Percentiles rank a stretch among this genome's conserved stretches.
Evolutionary conservation across 495 filamentous ascomycete species (phyloP).

Genomic region (Neurospora sp.): DNA sequence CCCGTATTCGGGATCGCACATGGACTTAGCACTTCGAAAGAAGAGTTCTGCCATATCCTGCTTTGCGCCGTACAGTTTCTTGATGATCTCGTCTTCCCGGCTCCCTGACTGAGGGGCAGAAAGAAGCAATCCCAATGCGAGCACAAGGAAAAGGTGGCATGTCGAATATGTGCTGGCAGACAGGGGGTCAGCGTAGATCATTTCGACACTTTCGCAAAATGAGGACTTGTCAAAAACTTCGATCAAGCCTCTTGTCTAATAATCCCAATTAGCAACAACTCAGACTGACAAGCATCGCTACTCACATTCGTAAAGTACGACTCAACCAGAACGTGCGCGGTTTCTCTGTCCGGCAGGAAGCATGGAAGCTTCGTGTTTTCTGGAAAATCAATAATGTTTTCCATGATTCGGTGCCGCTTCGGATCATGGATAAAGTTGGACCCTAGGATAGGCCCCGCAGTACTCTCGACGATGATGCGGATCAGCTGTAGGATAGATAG

Average conservation of each 20-base stretch:
- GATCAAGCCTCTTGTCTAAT: conserved; percentile 46
- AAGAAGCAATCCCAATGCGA: conserved; percentile 49
- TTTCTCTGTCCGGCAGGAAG: conserved; percentile 45
- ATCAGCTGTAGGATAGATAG: conserved; percentile 63
- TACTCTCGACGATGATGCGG: conserved; percentile 60
- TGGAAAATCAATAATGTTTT: conserved; percentile 45
- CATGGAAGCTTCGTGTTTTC: conserved; percentile 32
- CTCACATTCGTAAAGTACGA: conserved; percentile 53
- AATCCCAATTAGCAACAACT: conserved; percentile 5
- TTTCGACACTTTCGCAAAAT: conserved; percentile 40
- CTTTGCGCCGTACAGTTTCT: conserved; percentile 34
- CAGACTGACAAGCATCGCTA: neutral
- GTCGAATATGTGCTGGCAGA: conserved; percentile 37
- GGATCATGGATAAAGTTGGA: conserved; percentile 63
- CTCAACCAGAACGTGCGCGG: conserved; percentile 43
- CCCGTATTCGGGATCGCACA: conserved; percentile 43
- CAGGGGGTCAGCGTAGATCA: conserved; percentile 44
- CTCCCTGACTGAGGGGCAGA: conserved; percentile 42
- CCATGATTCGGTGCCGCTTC: conserved; percentile 57
- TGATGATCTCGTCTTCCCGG: conserved; percentile 38
- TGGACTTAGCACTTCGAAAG: conserved; percentile 46
- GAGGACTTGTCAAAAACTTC: conserved; percentile 42
- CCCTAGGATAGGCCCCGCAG: conserved; percentile 40
- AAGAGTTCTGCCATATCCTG: conserved; percentile 48
- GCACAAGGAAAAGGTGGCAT: conserved; percentile 47